Conservation (phyloP, 2,329 filamentous ascomycete species). For the Fusarium longipes region DNA sequence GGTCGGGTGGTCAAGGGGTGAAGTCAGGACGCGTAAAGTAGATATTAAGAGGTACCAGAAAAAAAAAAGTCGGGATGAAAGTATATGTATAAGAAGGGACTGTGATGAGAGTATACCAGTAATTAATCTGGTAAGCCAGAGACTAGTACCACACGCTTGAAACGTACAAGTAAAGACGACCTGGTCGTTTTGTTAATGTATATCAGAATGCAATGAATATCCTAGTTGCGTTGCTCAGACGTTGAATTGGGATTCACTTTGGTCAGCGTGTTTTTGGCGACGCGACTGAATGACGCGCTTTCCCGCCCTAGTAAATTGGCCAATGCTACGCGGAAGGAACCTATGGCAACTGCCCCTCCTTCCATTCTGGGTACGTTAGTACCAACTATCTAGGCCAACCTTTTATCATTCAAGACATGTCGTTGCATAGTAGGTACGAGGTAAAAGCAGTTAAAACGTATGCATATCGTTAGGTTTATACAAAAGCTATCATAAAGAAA, state of each 20-base stretch:
- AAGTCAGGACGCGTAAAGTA: constrained; percentile 40
- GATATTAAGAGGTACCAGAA: background rate
- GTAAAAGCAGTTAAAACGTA: background rate
- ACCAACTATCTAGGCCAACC: no score
- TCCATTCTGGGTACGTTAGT: constrained; percentile 15
- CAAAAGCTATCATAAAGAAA: background rate
- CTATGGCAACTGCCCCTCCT: constrained; percentile 29
- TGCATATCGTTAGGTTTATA: background rate
- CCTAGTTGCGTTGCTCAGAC: constrained; percentile 12
- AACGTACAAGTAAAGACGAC: constrained; percentile 2
- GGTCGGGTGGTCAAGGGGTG: constrained; percentile 18
- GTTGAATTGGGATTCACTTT: constrained; percentile 42
- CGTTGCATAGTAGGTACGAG: background rate
- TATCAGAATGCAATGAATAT: constrained; percentile 13
- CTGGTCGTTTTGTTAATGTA: constrained; percentile 20
- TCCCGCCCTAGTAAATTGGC: constrained; percentile 32
- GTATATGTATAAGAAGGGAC: background rate
- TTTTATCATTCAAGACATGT: background rate
- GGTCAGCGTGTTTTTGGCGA: constrained; percentile 46
- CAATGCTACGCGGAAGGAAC: background rate
- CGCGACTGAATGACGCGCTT: constrained; percentile 46
- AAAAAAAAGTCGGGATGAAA: background rate
- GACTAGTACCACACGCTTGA: background rate
- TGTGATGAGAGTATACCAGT: background rate
- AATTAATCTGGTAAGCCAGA: background rate